Evolutionary conservation across 208 protist genomes (phyloP).

Genomic region (Crithidia fasciculata): DNA sequence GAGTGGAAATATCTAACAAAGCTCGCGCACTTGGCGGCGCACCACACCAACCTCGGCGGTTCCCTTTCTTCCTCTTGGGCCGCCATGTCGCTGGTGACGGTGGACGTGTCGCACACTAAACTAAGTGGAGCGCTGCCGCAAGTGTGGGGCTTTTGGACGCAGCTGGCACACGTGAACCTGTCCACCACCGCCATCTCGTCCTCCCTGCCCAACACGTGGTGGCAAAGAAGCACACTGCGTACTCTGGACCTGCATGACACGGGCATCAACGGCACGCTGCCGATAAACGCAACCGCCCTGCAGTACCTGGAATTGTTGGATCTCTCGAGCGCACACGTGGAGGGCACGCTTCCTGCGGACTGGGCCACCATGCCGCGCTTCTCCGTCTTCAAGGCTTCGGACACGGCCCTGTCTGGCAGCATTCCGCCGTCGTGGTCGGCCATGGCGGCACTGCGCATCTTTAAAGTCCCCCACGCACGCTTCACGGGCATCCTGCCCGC

Average conservation of each 20-base stretch:
- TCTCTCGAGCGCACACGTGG: no score
- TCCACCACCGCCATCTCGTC: no score
- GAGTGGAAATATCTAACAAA: background rate
- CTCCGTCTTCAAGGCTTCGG: background rate
- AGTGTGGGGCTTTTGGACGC: no score
- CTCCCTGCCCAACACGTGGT: no score
- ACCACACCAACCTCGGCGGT: background rate
- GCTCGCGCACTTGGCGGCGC: background rate
- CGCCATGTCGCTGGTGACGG: background rate
- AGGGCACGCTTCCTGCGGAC: no score
- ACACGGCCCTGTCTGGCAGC: background rate
- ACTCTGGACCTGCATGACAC: no score
- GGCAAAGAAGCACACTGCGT: no score
- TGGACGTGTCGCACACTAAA: background rate
- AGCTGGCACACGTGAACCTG: no score
- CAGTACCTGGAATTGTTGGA: no score
- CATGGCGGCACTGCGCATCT: background rate
- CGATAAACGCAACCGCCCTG: background rate
- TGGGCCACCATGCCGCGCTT: background rate
- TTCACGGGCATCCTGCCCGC: slow-evolving; percentile 7
- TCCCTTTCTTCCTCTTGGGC: no score
- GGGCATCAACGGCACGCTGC: background rate
- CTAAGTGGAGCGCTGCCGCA: no score
- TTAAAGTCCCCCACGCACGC: background rate
- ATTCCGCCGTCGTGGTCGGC: background rate